Base-by-base conservation (phyloP, 1,284 basidiomycete genomes). In the Ceratobasidium papillatum region DNA sequence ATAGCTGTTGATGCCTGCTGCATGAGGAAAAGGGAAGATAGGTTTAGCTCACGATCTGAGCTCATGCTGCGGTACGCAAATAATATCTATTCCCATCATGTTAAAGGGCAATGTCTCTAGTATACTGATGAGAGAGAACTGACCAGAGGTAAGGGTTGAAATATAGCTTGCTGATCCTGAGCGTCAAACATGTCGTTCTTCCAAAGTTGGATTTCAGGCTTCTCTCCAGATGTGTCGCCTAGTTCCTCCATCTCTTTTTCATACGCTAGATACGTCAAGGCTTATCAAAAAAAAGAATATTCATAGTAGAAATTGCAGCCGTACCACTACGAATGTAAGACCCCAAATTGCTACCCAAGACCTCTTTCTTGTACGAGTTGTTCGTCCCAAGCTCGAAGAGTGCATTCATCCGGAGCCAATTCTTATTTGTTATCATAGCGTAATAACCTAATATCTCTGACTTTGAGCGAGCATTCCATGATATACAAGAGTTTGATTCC, bases 291-390 rank as follows among this genome's bases (percentile, higher is more conserved):
- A 12, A 22, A 17, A 38, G n/a, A 12, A 12, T 17, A 17, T 0
- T 52, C 32, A 49, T 41, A 36, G 9, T 19, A 27, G 22, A 54
- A 9, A 19, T n/a, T 14, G 14, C 9, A 11, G 38, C 45, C 72
- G 11, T n/a, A 76, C 72, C 56, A 52, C 25, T 54, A 43, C 64
- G 45, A 19, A 76, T 52, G 32, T 66, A 63, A 8, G 49, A 51
- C 1, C 43, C 63, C 22, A 74, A 41, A 34, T 41, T 54, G 30
- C 49, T 52, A 19, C 63, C 56, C 36, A 76, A 34, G 19, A 74
- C 36, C 34, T 74, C 75, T 58, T 64, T 54, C 32, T 75, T 74
- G 34, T 62, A 74, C 36, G 56, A 36, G 27, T 34, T 63, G 22
- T 59, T 43, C 22, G 47, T 58, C 32, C 73, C 64, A 47, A 75